Conservation (phyloP, 164 flowering plant genomes). For the Saururus chinensis region DNA sequence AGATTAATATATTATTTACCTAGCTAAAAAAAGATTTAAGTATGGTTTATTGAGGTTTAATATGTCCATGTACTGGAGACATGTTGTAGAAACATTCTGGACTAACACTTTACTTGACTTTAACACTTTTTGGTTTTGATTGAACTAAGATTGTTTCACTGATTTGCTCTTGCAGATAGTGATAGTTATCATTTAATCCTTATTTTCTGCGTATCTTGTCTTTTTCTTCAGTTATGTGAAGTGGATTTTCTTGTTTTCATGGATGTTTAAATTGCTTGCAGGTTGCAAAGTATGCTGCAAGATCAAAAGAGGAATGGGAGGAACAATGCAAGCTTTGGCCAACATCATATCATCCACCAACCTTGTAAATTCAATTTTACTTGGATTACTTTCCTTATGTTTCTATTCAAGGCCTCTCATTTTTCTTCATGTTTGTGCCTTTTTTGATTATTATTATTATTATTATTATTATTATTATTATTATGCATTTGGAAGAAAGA, state of each 20-base stretch:
- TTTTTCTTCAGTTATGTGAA: not conserved
- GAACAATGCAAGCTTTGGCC: conserved; percentile 95
- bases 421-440: not conserved
- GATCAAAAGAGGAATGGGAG: conserved; percentile 82
- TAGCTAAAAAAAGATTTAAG: not conserved
- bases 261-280: conserved; percentile 12
- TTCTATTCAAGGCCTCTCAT: not conserved
- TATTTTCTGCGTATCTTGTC: not conserved
- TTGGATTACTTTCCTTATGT: not conserved
- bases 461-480: too few species aligned
- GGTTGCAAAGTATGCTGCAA: conserved; percentile 77
- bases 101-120: too few species aligned
- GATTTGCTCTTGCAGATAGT: too few species aligned
- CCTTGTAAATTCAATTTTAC: conserved; percentile 36
- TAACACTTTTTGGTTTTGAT: too few species aligned
- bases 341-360: conserved; percentile 87
- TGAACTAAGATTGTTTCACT: too few species aligned
- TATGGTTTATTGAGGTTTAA: not conserved
- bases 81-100: too few species aligned
- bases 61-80: not conserved
- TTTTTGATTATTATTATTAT: too few species aligned
- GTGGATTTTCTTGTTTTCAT: not conserved
- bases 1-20: too few species aligned
- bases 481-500: too few species aligned
- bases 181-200: not conserved